phyloP scores from a whole-genome alignment of 352 stramenopile species.

The Pythium folliculosum region DNA sequence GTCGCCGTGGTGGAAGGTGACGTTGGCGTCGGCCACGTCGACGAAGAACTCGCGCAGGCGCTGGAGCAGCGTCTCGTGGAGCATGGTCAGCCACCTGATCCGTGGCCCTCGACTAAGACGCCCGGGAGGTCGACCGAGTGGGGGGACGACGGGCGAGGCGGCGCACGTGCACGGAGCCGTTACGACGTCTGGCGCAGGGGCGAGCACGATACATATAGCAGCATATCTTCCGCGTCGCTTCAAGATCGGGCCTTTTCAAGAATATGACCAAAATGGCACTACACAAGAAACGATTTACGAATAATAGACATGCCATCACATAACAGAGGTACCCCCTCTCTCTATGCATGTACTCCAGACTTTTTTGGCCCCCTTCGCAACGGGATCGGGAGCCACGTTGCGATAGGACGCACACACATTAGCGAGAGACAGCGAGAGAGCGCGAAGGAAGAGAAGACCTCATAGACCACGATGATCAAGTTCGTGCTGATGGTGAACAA shows the following conservation, averaged over 20 bases:
- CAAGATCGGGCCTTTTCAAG: too few relatives aligned
- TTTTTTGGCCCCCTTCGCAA: neutral
- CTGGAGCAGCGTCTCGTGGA: conserved; percentile 57
- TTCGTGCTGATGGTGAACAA: conserved; percentile 99
- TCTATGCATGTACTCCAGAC: conserved; percentile 7
- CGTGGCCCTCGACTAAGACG: too few relatives aligned
- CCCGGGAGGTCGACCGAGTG: too few relatives aligned
- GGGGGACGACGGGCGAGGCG: too few relatives aligned
- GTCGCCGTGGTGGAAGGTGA: conserved; percentile 71
- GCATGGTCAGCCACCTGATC: too few relatives aligned
- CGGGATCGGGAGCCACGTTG: conserved; percentile 11
- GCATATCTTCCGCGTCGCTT: conserved; percentile 18
- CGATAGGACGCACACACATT: neutral
- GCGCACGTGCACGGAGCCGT: neutral
- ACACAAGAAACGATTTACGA: neutral
- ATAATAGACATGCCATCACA: neutral
- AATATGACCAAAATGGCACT: too few relatives aligned
- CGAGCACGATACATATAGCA: neutral
- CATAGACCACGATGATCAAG: conserved; percentile 94
- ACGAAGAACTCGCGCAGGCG: conserved; percentile 70
- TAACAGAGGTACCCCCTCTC: conserved; percentile 16
- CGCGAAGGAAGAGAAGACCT: too few relatives aligned
- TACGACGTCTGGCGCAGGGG: neutral
- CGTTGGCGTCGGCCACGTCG: conserved; percentile 51
- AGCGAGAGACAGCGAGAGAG: conserved; percentile 7